These are phyloP conservation scores for Fusarium nematophilum DNA, from an alignment of 2,329 filamentous ascomycete genomes.

Conservation along the genomic window DNA sequence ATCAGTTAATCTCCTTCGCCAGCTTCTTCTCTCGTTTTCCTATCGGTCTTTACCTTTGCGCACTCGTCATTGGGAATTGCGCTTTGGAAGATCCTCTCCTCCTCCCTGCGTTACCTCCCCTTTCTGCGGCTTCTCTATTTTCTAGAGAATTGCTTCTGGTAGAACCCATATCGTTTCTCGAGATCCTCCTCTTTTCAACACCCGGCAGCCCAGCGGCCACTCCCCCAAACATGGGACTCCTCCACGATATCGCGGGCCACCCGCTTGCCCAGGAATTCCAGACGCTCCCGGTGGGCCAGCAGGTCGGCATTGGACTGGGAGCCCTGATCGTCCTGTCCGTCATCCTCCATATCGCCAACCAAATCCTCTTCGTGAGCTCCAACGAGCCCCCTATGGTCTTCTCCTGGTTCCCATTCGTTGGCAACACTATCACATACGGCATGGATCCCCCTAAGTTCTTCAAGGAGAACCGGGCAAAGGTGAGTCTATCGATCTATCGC, in stretches of 20 bases:
- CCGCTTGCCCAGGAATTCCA: conserved; percentile 63
- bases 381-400: conserved; percentile 86
- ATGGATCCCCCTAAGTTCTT: conserved; percentile 96
- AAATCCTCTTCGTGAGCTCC: conserved; percentile 83
- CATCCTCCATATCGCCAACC: conserved; percentile 81
- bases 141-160: conserved; percentile 8
- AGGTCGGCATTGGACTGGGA: conserved; percentile 58
- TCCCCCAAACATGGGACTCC: conserved; percentile 62
- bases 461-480: conserved; percentile 78
- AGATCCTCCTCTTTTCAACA: conserved; percentile 4
- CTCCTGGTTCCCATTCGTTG: conserved; percentile 84
- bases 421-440: conserved; percentile 92
- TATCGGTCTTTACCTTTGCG: conserved; percentile 27
- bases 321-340: conserved; percentile 67
- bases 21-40: conserved; percentile 29
- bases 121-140: not conserved
- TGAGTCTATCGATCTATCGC: conserved; percentile 51
- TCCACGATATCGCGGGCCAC: conserved; percentile 62
- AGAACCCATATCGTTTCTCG: not conserved
- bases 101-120: not conserved
- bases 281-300: conserved; percentile 59
- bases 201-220: conserved; percentile 1
- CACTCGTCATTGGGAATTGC: conserved; percentile 33
- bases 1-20: conserved; percentile 48
- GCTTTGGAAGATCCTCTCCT: conserved; percentile 8